phyloP scores from a whole-genome alignment of 345 rosid genomes.

The Alliaria petiolata region DNA sequence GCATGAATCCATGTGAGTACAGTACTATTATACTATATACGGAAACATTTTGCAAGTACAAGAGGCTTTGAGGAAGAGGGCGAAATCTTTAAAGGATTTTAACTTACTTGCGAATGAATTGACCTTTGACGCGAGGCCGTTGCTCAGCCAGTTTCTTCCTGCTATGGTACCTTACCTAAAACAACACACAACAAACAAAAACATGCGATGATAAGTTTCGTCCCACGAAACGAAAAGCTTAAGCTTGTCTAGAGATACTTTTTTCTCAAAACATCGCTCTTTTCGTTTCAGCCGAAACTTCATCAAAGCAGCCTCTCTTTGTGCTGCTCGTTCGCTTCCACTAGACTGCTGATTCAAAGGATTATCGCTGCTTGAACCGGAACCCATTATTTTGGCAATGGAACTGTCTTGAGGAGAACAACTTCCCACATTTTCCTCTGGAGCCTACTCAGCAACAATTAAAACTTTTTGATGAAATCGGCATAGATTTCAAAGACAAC shows the following conservation, averaged over 20 bases:
- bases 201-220: background rate
- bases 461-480: background rate
- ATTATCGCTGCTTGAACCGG: slow-evolving; percentile 34
- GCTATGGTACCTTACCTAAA: slow-evolving; percentile 67
- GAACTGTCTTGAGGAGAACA: slow-evolving; percentile 53
- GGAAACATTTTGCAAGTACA: background rate
- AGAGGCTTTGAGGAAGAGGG: background rate
- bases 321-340: slow-evolving; percentile 39
- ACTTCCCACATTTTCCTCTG: slow-evolving; percentile 49
- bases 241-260: slow-evolving; percentile 38
- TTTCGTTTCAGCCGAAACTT: slow-evolving; percentile 80
- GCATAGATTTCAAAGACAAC: background rate
- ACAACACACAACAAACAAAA: slow-evolving; percentile 7
- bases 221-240: background rate
- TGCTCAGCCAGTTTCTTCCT: slow-evolving; percentile 64
- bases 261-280: slow-evolving; percentile 74
- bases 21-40: background rate
- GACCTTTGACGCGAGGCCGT: slow-evolving; percentile 58
- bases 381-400: slow-evolving; percentile 46
- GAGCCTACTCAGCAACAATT: slow-evolving; percentile 32
- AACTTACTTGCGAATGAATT: slow-evolving; percentile 50
- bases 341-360: slow-evolving; percentile 48
- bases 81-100: background rate
- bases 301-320: slow-evolving; percentile 59
- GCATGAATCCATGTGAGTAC: background rate